These are phyloP conservation scores for Podospora anserina DNA, from an alignment of 495 filamentous ascomycete species.

Conservation along the genomic window DNA sequence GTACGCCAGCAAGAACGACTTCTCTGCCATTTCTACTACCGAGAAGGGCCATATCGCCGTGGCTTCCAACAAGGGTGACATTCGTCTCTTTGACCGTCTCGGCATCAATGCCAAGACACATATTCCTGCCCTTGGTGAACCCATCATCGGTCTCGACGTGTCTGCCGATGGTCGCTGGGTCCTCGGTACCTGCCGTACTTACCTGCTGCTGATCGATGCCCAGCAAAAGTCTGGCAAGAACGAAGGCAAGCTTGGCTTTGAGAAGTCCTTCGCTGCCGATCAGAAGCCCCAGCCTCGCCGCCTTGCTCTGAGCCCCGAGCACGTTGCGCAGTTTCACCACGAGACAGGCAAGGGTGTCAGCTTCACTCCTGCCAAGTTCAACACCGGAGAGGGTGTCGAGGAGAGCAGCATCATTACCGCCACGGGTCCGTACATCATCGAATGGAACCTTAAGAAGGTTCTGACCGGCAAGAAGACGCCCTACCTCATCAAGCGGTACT, in stretches of 20 bases:
- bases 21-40: constrained; percentile 89
- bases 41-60: constrained; percentile 96
- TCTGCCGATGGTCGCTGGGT: constrained; percentile 94
- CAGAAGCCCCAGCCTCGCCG: constrained; percentile 90
- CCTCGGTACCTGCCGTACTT: constrained; percentile 89
- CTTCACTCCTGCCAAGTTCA: constrained; percentile 92
- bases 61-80: constrained; percentile 94
- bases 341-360: constrained; percentile 82
- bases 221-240: constrained; percentile 92
- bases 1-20: constrained; percentile 93
- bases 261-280: constrained; percentile 88
- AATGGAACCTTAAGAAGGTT: constrained; percentile 92
- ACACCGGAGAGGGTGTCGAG: constrained; percentile 72
- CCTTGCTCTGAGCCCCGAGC: constrained; percentile 77
- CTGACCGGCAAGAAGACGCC: constrained; percentile 73
- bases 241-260: constrained; percentile 94
- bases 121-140: constrained; percentile 90
- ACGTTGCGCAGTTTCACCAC: constrained; percentile 94
- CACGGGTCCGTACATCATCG: constrained; percentile 96
- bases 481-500: constrained; percentile 94
- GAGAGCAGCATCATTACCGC: constrained; percentile 95
- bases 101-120: constrained; percentile 97
- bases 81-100: constrained; percentile 91
- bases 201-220: constrained; percentile 88
- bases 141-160: constrained; percentile 92